Conservation (phyloP, 768 basidiomycete genomes). For the Leccinum rimulosum region DNA sequence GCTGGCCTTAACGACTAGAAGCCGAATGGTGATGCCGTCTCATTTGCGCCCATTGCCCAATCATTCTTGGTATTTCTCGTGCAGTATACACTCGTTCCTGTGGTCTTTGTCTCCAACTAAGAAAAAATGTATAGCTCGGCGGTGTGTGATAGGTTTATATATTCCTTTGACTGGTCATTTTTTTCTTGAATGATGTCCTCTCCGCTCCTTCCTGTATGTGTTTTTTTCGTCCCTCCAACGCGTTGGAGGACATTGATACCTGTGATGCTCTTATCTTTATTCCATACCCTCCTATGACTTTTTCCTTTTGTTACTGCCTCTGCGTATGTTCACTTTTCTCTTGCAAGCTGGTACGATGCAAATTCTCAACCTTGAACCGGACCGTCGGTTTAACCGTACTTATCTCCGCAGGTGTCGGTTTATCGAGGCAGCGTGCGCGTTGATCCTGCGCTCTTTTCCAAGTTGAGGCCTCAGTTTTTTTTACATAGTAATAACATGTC, state of each 20-base stretch:
- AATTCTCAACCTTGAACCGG: not conserved
- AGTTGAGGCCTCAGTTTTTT: too few species aligned
- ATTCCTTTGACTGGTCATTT: not conserved
- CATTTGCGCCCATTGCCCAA: not conserved
- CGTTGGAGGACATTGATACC: constrained; percentile 21
- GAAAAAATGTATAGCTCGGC: constrained; percentile 17
- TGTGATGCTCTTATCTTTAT: constrained; percentile 9
- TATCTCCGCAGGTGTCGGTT: not conserved
- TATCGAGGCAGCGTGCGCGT: not conserved
- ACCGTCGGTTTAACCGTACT: not conserved
- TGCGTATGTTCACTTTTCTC: not conserved
- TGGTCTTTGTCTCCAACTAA: constrained; percentile 1
- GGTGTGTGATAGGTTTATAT: constrained; percentile 11
- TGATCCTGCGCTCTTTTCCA: not conserved
- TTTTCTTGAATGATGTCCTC: constrained; percentile 4
- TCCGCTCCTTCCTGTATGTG: constrained; percentile 2
- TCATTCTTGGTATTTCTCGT: not conserved
- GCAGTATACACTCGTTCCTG: not conserved
- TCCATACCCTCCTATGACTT: constrained; percentile 18
- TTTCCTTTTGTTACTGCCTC: not conserved
- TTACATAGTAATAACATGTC: too few species aligned
- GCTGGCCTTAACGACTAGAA: constrained; percentile 12
- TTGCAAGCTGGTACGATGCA: not conserved
- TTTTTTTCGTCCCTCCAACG: not conserved
- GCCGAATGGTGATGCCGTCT: not conserved